Evolutionary conservation across 108 stramenopile species (phyloP), one percentile per base, ranked within the genome.

Genomic region (Cyclotella kingstonii): DNA sequence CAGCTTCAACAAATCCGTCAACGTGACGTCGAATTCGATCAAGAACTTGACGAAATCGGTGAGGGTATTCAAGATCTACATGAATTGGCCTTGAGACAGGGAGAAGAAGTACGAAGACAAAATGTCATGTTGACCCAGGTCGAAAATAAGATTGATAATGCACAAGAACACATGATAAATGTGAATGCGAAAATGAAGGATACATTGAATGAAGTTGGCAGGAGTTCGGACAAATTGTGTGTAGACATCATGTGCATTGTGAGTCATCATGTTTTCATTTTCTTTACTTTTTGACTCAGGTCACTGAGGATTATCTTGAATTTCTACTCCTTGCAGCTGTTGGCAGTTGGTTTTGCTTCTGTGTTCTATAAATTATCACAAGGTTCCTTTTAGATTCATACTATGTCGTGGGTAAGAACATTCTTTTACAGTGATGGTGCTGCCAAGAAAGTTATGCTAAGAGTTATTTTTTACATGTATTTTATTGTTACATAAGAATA

Each of bases 201-300:
- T 12, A 93, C 89, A 10, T 73, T 95, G 50, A 76, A 89, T 11
- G 84, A 87, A 59, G 94, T 95, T 8, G 90, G 89, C 27, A 81
- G 96, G 18, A 55, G 79, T 41, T 68, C 85, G 38, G 96, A 95
- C 61, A 97, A 97, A 66, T 44, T 97, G 23, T 94, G 92, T 77
- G 89, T 97, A 2, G 96, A 97, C 70, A 94, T 97, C 31, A 95
- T 97, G 89, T 97, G 96, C 66, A 89, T 97, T 60, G 87, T 94
- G 42, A 71, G 70, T 70, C 6, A 11, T 34, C 10, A n/a, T 60
- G 3, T n/a, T 18, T 47, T 15, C 5, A 3, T 46, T 46, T 14
- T 34, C 2, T 26, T 27, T 21, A 14, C 15, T 26, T 14, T 60
- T 44, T 17, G 43, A 42, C 11, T 34, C 12, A 8, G 10, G 1